Percentiles rank a stretch among this genome's conserved stretches.
Evolutionary conservation across 1,284 basidiomycete species (phyloP).

Genomic region (Naganishia liquefaciens): DNA sequence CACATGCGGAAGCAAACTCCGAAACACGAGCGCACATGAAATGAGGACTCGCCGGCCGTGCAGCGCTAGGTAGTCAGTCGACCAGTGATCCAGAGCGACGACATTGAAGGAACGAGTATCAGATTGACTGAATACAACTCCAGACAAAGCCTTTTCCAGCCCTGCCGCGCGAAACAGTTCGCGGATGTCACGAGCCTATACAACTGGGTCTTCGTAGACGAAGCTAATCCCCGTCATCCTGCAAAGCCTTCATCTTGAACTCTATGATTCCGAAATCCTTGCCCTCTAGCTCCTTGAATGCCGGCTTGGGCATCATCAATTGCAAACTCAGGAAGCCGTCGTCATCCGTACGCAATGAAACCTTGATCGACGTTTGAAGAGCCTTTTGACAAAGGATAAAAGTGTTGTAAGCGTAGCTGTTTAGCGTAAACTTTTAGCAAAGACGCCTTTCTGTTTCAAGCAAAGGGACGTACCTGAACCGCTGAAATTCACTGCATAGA

Average conservation of each 20-base stretch:
- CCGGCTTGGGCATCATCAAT: slow-evolving; percentile 70
- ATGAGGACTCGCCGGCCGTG: no score
- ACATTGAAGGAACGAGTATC: no score
- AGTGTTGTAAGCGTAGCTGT: slow-evolving; percentile 75
- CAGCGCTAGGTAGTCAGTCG: no score
- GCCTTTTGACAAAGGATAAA: slow-evolving; percentile 70
- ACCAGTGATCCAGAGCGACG: no score
- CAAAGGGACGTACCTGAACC: slow-evolving; percentile 64
- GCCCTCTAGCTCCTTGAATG: slow-evolving; percentile 51
- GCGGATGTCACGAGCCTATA: background rate
- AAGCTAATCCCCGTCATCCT: slow-evolving; percentile 25
- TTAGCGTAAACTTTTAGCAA: background rate
- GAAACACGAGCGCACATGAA: background rate
- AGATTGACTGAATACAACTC: no score
- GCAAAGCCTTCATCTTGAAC: slow-evolving; percentile 65
- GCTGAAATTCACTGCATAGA: slow-evolving; percentile 69
- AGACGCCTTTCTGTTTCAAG: background rate
- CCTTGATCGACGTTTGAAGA: slow-evolving; percentile 75
- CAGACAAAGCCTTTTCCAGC: no score
- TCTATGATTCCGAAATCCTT: slow-evolving; percentile 69
- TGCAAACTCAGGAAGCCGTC: slow-evolving; percentile 79
- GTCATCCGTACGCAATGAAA: slow-evolving; percentile 77
- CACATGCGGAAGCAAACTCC: slow-evolving; percentile 3
- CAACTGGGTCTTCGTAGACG: background rate
- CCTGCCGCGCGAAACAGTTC: no score